Percentiles rank a stretch among this genome's conserved stretches.
These are phyloP conservation scores for Prunus salicina DNA, from an alignment of 306 rosid species.

Conservation along the genomic window DNA sequence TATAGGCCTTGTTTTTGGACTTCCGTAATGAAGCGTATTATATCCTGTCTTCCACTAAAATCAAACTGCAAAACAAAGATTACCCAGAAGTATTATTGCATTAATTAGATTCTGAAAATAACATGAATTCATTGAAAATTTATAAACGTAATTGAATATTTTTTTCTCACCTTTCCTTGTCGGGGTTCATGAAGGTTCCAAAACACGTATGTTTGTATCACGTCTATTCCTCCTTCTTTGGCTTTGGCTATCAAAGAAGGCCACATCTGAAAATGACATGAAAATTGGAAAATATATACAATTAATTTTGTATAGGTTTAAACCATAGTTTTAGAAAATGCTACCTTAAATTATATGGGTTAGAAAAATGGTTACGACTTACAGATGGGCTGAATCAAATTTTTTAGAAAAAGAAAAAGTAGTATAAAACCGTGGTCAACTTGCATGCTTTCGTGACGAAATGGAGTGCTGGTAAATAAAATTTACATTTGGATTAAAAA, in stretches of 20 bases:
- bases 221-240: slow-evolving; percentile 77
- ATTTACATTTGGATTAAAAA: too few relatives aligned
- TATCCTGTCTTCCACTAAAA: slow-evolving; percentile 60
- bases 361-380: too few relatives aligned
- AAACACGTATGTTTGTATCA: slow-evolving; percentile 80
- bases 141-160: too few relatives aligned
- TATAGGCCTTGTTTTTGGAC: slow-evolving; percentile 74
- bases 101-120: too few relatives aligned
- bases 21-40: slow-evolving; percentile 68
- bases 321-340: too few relatives aligned
- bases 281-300: background rate
- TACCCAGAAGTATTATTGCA: background rate
- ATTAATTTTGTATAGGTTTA: too few relatives aligned
- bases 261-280: slow-evolving; percentile 67
- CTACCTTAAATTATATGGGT: too few relatives aligned
- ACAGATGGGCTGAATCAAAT: too few relatives aligned
- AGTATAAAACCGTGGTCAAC: background rate
- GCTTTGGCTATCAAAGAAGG: slow-evolving; percentile 69
- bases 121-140: background rate
- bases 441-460: background rate
- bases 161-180: slow-evolving; percentile 48
- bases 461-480: background rate
- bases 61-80: slow-evolving; percentile 48
- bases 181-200: slow-evolving; percentile 91
- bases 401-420: too few relatives aligned